These are phyloP conservation scores for Aspergillus ibericus DNA, from an alignment of 2,329 filamentous ascomycete species.

Conservation along the genomic window DNA sequence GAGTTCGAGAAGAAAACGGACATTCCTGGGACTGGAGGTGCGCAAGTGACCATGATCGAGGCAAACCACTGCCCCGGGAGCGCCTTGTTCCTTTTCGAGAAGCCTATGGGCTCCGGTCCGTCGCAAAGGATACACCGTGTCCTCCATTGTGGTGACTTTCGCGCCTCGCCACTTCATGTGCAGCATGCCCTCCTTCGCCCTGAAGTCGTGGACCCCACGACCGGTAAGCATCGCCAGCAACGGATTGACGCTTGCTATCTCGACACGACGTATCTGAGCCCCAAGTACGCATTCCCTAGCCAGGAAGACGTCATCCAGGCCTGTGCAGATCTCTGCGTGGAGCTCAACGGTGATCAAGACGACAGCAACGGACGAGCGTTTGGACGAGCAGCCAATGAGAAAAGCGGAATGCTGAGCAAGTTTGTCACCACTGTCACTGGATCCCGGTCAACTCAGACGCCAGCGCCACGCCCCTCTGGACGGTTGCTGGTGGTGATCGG, in stretches of 20 bases:
- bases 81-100: constrained; percentile 90
- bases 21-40: constrained; percentile 78
- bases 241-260: constrained; percentile 94
- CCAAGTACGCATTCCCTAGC: constrained; percentile 88
- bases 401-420: constrained; percentile 60
- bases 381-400: constrained; percentile 54
- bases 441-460: constrained; percentile 21
- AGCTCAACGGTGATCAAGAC: constrained; percentile 69
- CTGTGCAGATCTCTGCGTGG: constrained; percentile 84
- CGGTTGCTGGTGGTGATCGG: constrained; percentile 88
- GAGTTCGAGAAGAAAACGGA: constrained; percentile 81
- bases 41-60: constrained; percentile 87
- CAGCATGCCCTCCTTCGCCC: constrained; percentile 78
- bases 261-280: constrained; percentile 95
- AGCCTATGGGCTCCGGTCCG: constrained; percentile 62
- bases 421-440: constrained; percentile 56
- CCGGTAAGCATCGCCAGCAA: constrained; percentile 73
- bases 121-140: constrained; percentile 70
- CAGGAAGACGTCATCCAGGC: constrained; percentile 85
- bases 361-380: constrained; percentile 57
- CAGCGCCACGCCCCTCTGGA: constrained; percentile 49
- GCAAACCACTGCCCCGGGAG: constrained; percentile 97
- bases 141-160: constrained; percentile 92
- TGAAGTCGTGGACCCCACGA: constrained; percentile 67
- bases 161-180: constrained; percentile 82